Base-by-base conservation (phyloP, 2,329 filamentous ascomycete genomes). In the Aspergillus ibericus region DNA sequence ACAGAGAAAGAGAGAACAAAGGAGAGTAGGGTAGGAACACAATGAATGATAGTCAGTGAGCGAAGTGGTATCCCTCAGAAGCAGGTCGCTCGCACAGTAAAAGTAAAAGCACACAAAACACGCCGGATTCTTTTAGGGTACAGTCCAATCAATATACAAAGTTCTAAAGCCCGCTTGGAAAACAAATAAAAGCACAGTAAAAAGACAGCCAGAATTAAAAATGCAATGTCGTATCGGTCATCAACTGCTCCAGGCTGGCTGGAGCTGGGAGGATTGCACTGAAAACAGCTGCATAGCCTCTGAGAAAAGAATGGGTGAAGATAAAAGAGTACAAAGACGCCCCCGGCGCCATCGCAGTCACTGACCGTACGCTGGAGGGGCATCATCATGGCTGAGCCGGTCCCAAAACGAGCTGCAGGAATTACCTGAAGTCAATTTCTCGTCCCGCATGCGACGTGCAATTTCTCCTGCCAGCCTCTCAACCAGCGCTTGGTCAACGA, bases 391-490 rank as follows among this genome's bases (percentile, higher is more conserved):
- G 10, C 69, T 67, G 38, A 71, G 65, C 18, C 70, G 73, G 32
- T 72, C 69, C 73, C 75, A 78, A 54, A 73, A 76, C 22, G 68
- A 68, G 40, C 68, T 69, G 72, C 70, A 68, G 67, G 68, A 61
- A 32, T 67, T 70, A 50, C 63, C 66, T 18, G 66, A 58, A 52
- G 74, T 68, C 47, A 73, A 71, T 77, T 96, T 95, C 77, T 96
- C 91, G 66, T 96, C 91, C 65, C 93, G 91, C 64, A 96, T 92
- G 56, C 91, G 89, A 60, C 75, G 74, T 35, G 92, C 92, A 68
- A 98, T 93, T 75, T 98, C 95, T 63, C 88, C 88, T 5, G 93
- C 93, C 85, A 99, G 95, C 80, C 96, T 75, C 67, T 78, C 76
- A 53, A 80, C 77, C 67, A 78, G 73, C 4, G 73, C 74, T 61